Conservation (phyloP, 495 filamentous ascomycete species). For the Hypoxylon trugodes region DNA sequence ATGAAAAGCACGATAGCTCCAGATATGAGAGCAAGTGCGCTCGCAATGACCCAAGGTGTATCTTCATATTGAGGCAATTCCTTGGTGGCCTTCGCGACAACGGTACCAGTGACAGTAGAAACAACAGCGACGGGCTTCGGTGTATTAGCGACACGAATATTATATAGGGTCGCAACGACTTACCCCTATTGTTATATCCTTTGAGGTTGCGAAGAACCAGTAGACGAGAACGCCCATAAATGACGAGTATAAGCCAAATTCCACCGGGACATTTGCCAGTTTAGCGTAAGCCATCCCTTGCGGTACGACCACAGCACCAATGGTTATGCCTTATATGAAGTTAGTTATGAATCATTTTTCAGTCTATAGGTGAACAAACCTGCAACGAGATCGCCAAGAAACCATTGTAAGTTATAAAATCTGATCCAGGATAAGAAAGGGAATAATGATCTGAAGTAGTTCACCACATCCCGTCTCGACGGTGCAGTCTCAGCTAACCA, state of each 20-base stretch:
- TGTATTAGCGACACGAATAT: constrained; percentile 20
- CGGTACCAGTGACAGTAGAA: constrained; percentile 85
- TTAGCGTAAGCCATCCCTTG: constrained; percentile 98
- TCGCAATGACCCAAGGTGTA: constrained; percentile 69
- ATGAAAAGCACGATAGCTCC: constrained; percentile 85
- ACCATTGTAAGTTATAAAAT: constrained; percentile 89
- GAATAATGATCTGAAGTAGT: constrained; percentile 76
- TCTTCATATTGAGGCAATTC: constrained; percentile 61
- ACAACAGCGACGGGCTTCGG: constrained; percentile 90
- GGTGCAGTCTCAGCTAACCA: constrained; percentile 74
- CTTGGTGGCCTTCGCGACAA: constrained; percentile 68
- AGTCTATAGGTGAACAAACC: constrained; percentile 60
- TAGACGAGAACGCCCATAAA: constrained; percentile 98
- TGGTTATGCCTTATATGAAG: constrained; percentile 75
- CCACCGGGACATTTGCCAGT: constrained; percentile 75
- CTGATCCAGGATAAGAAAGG: constrained; percentile 89
- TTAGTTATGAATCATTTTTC: constrained; percentile 16
- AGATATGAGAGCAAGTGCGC: constrained; percentile 78
- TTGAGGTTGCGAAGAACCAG: constrained; percentile 99
- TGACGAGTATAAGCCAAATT: constrained; percentile 94
- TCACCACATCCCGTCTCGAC: constrained; percentile 55
- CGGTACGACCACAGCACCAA: constrained; percentile 94
- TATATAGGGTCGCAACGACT: constrained; percentile 51
- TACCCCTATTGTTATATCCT: constrained; percentile 99
- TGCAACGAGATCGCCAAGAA: constrained; percentile 87